A percentile compares a stretch with the other conserved stretches of the same genome.
Conservation (phyloP, 352 stramenopile species). For the Globisporangium uncinulatum region DNA sequence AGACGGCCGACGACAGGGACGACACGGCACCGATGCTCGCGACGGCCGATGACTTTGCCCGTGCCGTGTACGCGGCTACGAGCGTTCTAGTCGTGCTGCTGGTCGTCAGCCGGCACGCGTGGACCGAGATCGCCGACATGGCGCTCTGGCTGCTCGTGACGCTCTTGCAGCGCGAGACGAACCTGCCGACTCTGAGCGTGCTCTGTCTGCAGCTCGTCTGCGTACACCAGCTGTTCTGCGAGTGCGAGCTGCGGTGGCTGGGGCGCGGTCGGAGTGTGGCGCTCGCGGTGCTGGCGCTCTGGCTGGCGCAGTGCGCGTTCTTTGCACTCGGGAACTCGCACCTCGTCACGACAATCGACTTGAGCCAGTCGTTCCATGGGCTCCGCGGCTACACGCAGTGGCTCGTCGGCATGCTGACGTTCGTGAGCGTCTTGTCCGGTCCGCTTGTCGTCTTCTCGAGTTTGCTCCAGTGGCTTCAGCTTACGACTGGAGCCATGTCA, state of each 20-base stretch:
- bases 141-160: constrained; percentile 51
- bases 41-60: constrained; percentile 32
- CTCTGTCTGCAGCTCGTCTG: constrained; percentile 42
- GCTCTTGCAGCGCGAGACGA: constrained; percentile 51
- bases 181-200: constrained; percentile 53
- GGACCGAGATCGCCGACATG: constrained; percentile 33
- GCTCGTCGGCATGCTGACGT: constrained; percentile 74
- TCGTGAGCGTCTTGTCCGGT: constrained; percentile 68
- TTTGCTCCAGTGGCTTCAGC: constrained; percentile 31
- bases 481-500: background rate
- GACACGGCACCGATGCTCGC: background rate
- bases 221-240: constrained; percentile 17
- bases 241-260: constrained; percentile 2
- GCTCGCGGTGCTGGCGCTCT: constrained; percentile 25
- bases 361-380: constrained; percentile 84
- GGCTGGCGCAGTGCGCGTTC: constrained; percentile 68
- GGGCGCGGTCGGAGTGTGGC: constrained; percentile 6
- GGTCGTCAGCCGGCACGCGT: constrained; percentile 1
- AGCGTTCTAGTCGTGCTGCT: constrained; percentile 13
- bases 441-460: constrained; percentile 59
- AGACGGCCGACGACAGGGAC: background rate
- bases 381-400: constrained; percentile 73
- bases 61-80: constrained; percentile 36
- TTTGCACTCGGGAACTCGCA: constrained; percentile 87
- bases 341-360: constrained; percentile 86